Evolutionary conservation across 305 asterid species (phyloP), one percentile per base, ranked within the genome.

Genomic region (Salvia sclarea): DNA sequence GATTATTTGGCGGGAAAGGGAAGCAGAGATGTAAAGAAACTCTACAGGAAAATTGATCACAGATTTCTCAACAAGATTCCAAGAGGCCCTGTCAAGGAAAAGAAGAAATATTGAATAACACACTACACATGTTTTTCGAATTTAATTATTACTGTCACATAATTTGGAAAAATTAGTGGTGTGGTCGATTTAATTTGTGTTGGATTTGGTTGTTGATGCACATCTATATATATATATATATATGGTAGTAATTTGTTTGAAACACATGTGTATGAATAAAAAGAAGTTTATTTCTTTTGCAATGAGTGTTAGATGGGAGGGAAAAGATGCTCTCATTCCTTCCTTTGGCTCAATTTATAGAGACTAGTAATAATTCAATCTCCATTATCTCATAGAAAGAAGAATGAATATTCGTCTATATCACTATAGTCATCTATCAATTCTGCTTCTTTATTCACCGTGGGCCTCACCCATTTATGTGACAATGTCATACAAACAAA

Each of bases 11-110:
- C 88, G 65, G 75, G 73, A 13, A 80, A 73, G 47, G 95, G 95
- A 48, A 82, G 74, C 64, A 49, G 76, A 64, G 92, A 94, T 48
- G 69, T 83, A 76, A 85, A 82, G 86, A 89, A 76, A 80, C 45
- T 86, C 50, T 89, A 80, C 76, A 80, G 37, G 61, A 87, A 86
- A 73, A 45, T 89, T 41, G 97, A 90, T 54, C 22, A 84, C 45
- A 78, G 78, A 66, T 71, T 88, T 66, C 83, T 92, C 8, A 80
- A 79, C 83, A 93, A 88, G 96, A 93, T 91, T 81, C 97, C 98
- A 49, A 87, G 97, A 79, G 95, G 88, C 52, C 97, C 95, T 9
- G 70, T 81, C 31, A 90, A 85, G 79, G 88, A 87, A 66, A 84
- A 75, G 83, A 93, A 85, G 80, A 81, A 68, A 69, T 82, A 61